Conservation (phyloP, 257 asterid genomes). For the Henckelia pumila region DNA sequence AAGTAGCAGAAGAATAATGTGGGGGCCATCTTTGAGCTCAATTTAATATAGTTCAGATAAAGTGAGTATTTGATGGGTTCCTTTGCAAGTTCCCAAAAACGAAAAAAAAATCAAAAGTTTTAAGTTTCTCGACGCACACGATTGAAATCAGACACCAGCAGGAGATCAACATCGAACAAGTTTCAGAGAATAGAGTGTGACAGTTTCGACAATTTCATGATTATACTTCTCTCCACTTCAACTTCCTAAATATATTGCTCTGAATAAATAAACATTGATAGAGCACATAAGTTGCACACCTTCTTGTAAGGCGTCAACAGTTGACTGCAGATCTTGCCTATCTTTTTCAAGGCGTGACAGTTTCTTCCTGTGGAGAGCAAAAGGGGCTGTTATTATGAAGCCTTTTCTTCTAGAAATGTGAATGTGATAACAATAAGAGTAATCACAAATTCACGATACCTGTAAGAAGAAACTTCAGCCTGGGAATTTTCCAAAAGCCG, state of each 20-base stretch:
- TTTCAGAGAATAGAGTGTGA: not conserved
- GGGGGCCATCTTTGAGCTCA: too few relatives aligned
- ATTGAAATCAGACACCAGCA: not conserved
- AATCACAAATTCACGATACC: constrained; percentile 52
- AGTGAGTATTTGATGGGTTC: not conserved
- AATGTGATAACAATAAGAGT: constrained; percentile 14
- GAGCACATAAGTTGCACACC: constrained; percentile 38
- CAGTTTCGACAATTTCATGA: constrained; percentile 3
- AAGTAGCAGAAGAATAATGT: too few relatives aligned
- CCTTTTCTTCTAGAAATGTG: constrained; percentile 19
- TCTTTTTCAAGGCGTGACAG: constrained; percentile 82
- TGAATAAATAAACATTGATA: constrained; percentile 9
- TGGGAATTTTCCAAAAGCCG: constrained; percentile 74
- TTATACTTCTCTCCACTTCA: constrained; percentile 16
- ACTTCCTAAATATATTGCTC: not conserved
- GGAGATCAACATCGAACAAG: not conserved
- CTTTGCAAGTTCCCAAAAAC: not conserved
- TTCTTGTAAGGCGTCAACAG: constrained; percentile 88
- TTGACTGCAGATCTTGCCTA: constrained; percentile 83
- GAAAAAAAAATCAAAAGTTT: not conserved
- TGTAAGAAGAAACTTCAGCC: constrained; percentile 68
- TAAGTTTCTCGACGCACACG: constrained; percentile 9
- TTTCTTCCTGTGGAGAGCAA: constrained; percentile 58
- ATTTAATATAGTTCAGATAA: too few relatives aligned
- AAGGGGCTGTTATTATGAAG: constrained; percentile 8